A percentile compares a stretch with the other conserved stretches of the same genome.
Evolutionary conservation across 495 filamentous ascomycete species (phyloP).

Genomic region (Penicillium crystallinum): DNA sequence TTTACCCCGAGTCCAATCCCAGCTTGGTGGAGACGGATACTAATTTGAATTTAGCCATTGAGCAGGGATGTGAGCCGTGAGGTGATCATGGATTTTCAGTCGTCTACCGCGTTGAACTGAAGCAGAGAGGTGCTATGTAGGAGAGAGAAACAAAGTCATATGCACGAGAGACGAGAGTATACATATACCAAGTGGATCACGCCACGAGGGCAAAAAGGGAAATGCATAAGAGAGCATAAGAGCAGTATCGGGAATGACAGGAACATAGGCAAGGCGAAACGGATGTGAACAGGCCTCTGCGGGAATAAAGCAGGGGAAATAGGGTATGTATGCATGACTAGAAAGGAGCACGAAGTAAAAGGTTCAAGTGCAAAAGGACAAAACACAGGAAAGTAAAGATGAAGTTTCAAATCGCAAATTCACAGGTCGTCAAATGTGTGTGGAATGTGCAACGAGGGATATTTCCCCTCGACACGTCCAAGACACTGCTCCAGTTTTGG

Average conservation of each 20-base stretch:
- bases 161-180: constrained; percentile 8
- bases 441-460: background rate
- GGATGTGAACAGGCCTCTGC: background rate
- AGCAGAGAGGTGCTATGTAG: background rate
- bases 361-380: constrained; percentile 11
- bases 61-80: background rate
- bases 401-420: background rate
- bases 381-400: background rate
- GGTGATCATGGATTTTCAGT: background rate
- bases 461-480: background rate
- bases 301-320: background rate
- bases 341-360: constrained; percentile 6
- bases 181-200: constrained; percentile 6
- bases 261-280: background rate
- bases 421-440: background rate
- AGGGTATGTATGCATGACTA: constrained; percentile 9
- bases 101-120: background rate
- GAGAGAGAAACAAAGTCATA: constrained; percentile 2
- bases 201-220: constrained; percentile 3
- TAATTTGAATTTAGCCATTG: no score
- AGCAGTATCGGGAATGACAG: background rate
- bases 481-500: background rate
- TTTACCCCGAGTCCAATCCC: background rate
- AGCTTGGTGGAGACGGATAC: background rate
- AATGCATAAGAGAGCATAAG: constrained; percentile 4